Evolutionary conservation across 1,284 basidiomycete species (phyloP).

Genomic region (Apiotrichum siamense): DNA sequence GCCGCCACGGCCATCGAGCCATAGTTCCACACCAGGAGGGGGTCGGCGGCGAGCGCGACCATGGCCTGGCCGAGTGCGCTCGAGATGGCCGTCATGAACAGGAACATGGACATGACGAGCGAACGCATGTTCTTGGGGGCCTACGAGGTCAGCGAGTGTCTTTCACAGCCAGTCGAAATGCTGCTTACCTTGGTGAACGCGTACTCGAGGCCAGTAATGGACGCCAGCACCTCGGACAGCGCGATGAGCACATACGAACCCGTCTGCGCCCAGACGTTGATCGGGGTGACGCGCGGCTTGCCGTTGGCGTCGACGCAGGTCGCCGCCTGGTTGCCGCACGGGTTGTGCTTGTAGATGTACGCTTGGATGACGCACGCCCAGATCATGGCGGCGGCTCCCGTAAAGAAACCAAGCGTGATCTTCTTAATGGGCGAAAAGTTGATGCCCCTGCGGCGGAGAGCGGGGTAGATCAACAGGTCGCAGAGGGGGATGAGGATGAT

Average conservation of each 20-base stretch:
- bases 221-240: background rate
- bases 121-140: background rate
- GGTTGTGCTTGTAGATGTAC: constrained; percentile 47
- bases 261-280: constrained; percentile 1
- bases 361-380: constrained; percentile 49
- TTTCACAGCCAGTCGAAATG: too few species aligned
- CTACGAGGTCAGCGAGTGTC: too few species aligned
- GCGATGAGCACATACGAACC: constrained; percentile 2
- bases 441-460: constrained; percentile 8
- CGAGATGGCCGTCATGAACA: background rate
- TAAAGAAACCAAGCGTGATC: constrained; percentile 20
- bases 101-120: background rate
- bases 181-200: constrained; percentile 2
- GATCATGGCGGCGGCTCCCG: constrained; percentile 35
- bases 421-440: constrained; percentile 17
- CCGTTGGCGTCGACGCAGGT: constrained; percentile 17
- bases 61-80: background rate
- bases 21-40: constrained; percentile 3
- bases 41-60: background rate
- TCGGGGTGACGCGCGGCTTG: background rate
- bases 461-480: constrained; percentile 16
- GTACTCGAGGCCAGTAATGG: constrained; percentile 4
- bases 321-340: constrained; percentile 47
- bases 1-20: background rate
- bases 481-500: constrained; percentile 4